Conservation (phyloP, 108 stramenopile species). For the Conticribra guillardii region DNA sequence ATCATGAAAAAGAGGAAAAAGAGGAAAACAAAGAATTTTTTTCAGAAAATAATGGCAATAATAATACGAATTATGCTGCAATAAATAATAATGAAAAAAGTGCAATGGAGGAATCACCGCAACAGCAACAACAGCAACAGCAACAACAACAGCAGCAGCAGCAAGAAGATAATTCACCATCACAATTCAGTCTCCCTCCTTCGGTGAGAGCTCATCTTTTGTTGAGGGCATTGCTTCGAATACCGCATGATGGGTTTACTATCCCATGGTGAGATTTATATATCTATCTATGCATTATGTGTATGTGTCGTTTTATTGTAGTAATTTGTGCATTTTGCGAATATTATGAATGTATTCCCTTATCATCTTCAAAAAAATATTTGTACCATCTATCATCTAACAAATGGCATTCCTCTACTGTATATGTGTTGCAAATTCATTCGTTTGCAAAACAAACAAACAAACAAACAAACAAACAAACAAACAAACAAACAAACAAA, state of each 20-base stretch:
- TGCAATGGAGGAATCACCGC: too few relatives aligned
- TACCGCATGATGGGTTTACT: not conserved
- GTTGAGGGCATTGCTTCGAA: slow-evolving; percentile 25
- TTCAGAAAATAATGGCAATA: too few relatives aligned
- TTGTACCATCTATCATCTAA: not conserved
- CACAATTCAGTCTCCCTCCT: too few relatives aligned
- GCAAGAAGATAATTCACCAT: too few relatives aligned
- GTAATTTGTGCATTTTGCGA: not conserved
- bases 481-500: too few relatives aligned
- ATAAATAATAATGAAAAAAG: too few relatives aligned
- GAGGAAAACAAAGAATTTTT: not conserved
- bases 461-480: too few relatives aligned
- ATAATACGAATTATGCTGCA: too few relatives aligned
- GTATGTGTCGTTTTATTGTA: not conserved
- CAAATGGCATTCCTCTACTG: not conserved
- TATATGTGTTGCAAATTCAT: too few relatives aligned
- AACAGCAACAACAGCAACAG: too few relatives aligned
- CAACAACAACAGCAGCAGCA: too few relatives aligned
- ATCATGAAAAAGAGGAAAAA: not conserved
- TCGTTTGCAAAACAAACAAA: too few relatives aligned
- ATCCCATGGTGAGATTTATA: slow-evolving; percentile 28
- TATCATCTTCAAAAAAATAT: not conserved
- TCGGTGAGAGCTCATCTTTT: slow-evolving; percentile 34
- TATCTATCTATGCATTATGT: not conserved
- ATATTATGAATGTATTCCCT: not conserved